Base-by-base conservation (phyloP, 768 basidiomycete genomes). In the Serendipita sp. region DNA sequence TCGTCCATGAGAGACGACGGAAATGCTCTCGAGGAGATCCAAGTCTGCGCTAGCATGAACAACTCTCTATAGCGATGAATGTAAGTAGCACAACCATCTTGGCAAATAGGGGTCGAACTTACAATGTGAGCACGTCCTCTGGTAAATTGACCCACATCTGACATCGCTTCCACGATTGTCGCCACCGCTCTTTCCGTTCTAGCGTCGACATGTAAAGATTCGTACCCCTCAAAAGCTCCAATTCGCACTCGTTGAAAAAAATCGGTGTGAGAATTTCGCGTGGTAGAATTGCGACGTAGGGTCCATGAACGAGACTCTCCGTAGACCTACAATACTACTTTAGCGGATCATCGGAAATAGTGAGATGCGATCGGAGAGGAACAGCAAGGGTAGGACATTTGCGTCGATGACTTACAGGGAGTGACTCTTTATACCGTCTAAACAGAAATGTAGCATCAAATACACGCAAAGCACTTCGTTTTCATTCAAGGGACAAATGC, bases 11-110 rank as follows among this genome's bases (percentile, higher is more conserved):
- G 74, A 4, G 83, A 82, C 0, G 93, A 96, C 0, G 93, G 90
- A 69, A 96, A 97, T 0, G 91, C 88, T 60, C 94, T 82, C 0
- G 93, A 94, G 1, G 90, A 90, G 41, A 91, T 75, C 69, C 89
- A 84, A 0, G 87, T 91, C 3, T 85, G 76, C 0, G 87, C 82
- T 0, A 80, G 78, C 2, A 89, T 74, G 70, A 88, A 94, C 26
- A 73, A 70, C 26, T 85, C 79, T 88, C 91, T 93, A 60, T 5
- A 26, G 33, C 61, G 61, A 63, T 63, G 66, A 61, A 64, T 22
- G 43, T 31, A 31, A 30, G n/a, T n/a, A n/a, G n/a, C n/a, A n/a
- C n/a, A n/a, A n/a, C n/a, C n/a, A n/a, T n/a, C n/a, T n/a, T n/a
- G n/a, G n/a, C 22, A n/a, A 66, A 51, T 66, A 16, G n/a, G n/a